Conservation (phyloP, 2,329 filamentous ascomycete genomes). For the Trichoderma sp. region DNA sequence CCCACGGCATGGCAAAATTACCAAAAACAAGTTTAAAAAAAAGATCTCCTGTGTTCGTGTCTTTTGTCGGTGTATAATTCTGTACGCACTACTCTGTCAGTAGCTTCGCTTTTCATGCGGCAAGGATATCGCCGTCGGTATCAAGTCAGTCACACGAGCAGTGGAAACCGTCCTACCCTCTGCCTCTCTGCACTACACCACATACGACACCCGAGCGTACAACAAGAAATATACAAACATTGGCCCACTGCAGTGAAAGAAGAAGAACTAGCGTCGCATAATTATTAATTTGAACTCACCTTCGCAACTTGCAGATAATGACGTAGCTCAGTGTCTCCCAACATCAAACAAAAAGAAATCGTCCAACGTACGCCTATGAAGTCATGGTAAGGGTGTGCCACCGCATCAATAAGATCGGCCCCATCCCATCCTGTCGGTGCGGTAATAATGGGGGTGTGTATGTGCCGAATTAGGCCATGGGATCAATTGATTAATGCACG, state of each 20-base stretch:
- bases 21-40: constrained; percentile 8
- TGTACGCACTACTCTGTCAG: neutral
- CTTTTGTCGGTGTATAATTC: neutral
- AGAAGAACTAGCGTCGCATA: neutral
- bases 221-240: neutral
- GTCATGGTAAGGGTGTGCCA: neutral
- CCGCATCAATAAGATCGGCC: neutral
- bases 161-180: neutral
- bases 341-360: neutral
- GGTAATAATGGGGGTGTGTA: neutral
- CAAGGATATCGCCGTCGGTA: neutral
- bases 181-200: too few relatives aligned
- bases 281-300: neutral
- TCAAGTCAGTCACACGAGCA: neutral
- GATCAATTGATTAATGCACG: neutral
- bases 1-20: neutral
- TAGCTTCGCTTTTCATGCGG: neutral
- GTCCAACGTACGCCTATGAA: neutral
- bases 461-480: neutral
- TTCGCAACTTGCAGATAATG: neutral
- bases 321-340: neutral
- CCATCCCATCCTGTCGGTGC: neutral
- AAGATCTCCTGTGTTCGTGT: neutral
- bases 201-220: neutral
- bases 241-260: neutral